Base-by-base conservation (phyloP, 2,329 filamentous ascomycete species). In the Nemania bipapillata region DNA sequence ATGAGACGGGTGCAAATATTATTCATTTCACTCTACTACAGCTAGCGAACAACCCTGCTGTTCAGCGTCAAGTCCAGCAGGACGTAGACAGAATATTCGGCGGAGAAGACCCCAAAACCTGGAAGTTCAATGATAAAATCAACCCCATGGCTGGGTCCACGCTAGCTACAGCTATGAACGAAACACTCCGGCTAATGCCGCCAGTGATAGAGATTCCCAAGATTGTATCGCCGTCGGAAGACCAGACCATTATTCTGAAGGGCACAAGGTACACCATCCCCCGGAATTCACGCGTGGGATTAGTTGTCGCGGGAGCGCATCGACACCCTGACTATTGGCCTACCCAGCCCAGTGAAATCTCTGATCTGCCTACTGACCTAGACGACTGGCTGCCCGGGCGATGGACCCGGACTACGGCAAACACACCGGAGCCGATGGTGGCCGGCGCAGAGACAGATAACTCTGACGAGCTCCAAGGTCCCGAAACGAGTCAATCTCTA, bases 1-100 rank as follows among this genome's bases (percentile, higher is more conserved):
- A 96, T 79, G 92, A 96, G 79, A 96, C 92, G 1, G 91, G 91
- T 1, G 92, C 92, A 50, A 93, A 92, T 78, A 86, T 88, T 5
- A 83, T 94, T 55, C 90, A 94, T 80, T 94, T 92, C 76, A 85
- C 89, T 1, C 79, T 94, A 7, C 77, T 93, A 40, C 85, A 89
- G 74, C 85, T 95, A 5, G 92, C 92, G 9, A 86, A 89, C 75
- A 86, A 90, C 73, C 88, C 88, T 8, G 79, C 82, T 0, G 86
- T 86, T 0, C 92, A 96, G 76, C 85, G 86, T 20, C 83, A 83
- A 8, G 80, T 95, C 4, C 92, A 95, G 74, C 81, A 84, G 56
- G 92, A 94, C 69, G 80, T 96, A 28, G 89, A 93, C 76, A 80
- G 81, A 15, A 86, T 92, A 9, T 83, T 94, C 30, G 86, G 87